Percentiles rank a stretch among this genome's conserved stretches.
phyloP scores from a whole-genome alignment of 768 basidiomycete genomes.

The Mycena floridula region DNA sequence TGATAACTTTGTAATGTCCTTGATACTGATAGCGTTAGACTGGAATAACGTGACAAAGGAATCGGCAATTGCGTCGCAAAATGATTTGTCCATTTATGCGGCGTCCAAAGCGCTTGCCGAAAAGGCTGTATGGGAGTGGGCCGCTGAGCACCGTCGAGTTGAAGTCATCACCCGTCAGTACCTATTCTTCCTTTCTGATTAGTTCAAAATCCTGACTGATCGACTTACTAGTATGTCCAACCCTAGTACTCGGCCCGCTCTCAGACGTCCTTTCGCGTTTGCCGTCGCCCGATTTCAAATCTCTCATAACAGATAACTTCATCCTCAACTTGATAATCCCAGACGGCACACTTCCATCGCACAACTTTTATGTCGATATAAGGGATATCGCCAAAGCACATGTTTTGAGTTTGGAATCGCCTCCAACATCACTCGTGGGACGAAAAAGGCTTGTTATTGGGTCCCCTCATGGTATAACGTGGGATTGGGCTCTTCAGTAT shows the following conservation, averaged over 20 bases:
- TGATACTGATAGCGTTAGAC: constrained; percentile 21
- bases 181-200: neutral
- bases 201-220: no score
- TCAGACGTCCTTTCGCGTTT: constrained; percentile 15
- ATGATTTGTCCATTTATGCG: constrained; percentile 20
- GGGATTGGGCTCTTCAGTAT: constrained; percentile 14
- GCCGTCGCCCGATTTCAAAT: constrained; percentile 6
- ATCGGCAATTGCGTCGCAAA: constrained; percentile 16
- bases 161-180: constrained; percentile 27
- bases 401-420: constrained; percentile 20
- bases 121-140: constrained; percentile 25
- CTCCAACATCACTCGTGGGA: constrained; percentile 17
- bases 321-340: constrained; percentile 20
- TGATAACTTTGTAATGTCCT: no score
- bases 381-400: constrained; percentile 26
- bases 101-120: constrained; percentile 33
- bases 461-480: constrained; percentile 21
- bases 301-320: constrained; percentile 18
- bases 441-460: constrained; percentile 27
- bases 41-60: constrained; percentile 26
- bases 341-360: constrained; percentile 15
- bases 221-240: constrained; percentile 21
- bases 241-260: constrained; percentile 28
- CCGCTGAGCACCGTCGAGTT: constrained; percentile 26
- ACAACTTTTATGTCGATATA: constrained; percentile 21